Conservation (phyloP, 164 flowering plant genomes). For the Vitis rotundifolia region DNA sequence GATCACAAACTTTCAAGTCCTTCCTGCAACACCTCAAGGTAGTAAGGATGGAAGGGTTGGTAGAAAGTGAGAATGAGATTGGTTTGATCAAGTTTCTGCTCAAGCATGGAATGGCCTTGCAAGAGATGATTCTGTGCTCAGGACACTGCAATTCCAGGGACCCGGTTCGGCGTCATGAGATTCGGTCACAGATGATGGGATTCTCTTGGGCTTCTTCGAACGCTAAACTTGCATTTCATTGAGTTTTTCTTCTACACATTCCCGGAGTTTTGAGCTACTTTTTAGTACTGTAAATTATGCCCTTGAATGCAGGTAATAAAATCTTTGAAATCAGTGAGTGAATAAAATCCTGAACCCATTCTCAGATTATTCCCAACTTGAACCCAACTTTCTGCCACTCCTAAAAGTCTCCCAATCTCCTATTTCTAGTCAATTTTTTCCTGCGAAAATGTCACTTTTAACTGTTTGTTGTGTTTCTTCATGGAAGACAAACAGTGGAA, state of each 20-base stretch:
- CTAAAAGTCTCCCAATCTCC: too few species aligned
- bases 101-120: constrained; percentile 48
- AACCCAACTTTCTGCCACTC: too few species aligned
- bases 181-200: constrained; percentile 43
- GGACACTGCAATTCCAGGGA: constrained; percentile 24
- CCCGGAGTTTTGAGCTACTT: background rate
- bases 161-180: constrained; percentile 28
- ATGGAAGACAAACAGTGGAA: too few species aligned
- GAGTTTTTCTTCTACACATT: background rate
- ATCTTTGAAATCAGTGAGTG: too few species aligned
- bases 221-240: constrained; percentile 36
- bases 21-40: constrained; percentile 42
- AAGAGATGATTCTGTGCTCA: constrained; percentile 33
- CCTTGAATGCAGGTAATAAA: too few species aligned
- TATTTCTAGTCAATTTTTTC: too few species aligned
- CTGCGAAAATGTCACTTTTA: too few species aligned
- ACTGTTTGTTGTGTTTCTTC: too few species aligned
- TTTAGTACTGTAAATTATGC: too few species aligned
- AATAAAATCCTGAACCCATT: too few species aligned
- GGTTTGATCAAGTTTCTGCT: constrained; percentile 51
- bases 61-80: constrained; percentile 41
- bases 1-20: constrained; percentile 29
- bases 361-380: too few species aligned
- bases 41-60: constrained; percentile 45
- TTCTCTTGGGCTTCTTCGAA: constrained; percentile 49